Base-by-base conservation (phyloP, 192 early-diverging fungal genomes). In the Backusella morwellensis region DNA sequence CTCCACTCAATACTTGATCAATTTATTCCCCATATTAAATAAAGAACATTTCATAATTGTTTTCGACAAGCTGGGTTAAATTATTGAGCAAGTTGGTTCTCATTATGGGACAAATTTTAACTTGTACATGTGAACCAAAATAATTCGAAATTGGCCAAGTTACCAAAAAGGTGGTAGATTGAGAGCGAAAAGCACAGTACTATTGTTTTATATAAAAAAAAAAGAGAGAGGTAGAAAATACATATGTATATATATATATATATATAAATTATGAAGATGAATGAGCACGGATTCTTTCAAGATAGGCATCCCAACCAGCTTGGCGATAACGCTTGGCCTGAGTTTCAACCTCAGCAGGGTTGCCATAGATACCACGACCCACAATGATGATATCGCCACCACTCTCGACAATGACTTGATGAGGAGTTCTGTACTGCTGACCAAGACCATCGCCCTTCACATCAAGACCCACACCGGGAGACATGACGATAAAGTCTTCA, bases 351-450 rank as follows among this genome's bases (percentile, higher is more conserved):
- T 95, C 88, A 29, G 88, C 87, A n/a, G 90, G 93, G 7, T 91
- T 88, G 32, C 94, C 96, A 79, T 99, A 99, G 77, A 99, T 98
- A 26, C 96, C 98, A 63, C 98, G 88, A 40, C 98, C 98, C 14
- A 99, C 98, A 83, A 99, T 99, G 79, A 99, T 98, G 34, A 99
- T 90, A 86, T 99, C 98, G 72, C 95, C 94, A 32, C 91, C 92
- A 74, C 89, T 91, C 34, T 95, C 91, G 23, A 90, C 82, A 67
- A 99, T 87, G 19, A 98, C 98, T 54, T 95, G 86, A 44, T 90
- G 84, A 35, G 98, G 98, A 0, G 95, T 95, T 73, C 95, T 88
- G 84, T 98, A 99, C 86, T 96, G 96, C 84, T 99, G 98, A 52
- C 98, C 98, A 35, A 99, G 82, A 6, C 87, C 90, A 82, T 99